These are phyloP conservation scores for Kodamaea alishanica DNA, from an alignment of 1,139 yeast genomes.

Conservation along the genomic window DNA sequence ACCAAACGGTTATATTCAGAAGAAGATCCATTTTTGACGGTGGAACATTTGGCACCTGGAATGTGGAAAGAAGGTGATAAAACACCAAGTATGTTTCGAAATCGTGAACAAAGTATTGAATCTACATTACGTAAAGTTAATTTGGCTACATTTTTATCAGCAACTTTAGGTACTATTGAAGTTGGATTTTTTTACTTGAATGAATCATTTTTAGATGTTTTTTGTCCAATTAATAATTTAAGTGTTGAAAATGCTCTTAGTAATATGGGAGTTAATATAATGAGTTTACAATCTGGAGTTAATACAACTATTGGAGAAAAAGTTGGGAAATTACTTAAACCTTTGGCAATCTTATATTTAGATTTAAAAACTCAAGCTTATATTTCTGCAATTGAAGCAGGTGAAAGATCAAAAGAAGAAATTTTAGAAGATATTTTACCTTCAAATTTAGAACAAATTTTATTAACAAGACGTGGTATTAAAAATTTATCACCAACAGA, in stretches of 20 bases:
- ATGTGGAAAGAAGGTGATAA: conserved; percentile 62
- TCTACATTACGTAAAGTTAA: conserved; percentile 78
- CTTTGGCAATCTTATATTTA: conserved; percentile 73
- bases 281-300: conserved; percentile 39
- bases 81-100: conserved; percentile 55
- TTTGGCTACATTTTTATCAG: conserved; percentile 79
- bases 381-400: conserved; percentile 79
- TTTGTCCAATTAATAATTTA: conserved; percentile 60
- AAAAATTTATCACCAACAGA: conserved; percentile 61
- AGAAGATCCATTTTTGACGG: conserved; percentile 65
- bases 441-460: conserved; percentile 52
- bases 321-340: conserved; percentile 64
- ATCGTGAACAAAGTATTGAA: conserved; percentile 62
- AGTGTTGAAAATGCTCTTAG: conserved; percentile 42
- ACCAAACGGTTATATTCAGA: conserved; percentile 60
- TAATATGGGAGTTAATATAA: conserved; percentile 32
- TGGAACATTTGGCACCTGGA: conserved; percentile 60
- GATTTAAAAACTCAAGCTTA: conserved; percentile 94
- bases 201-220: conserved; percentile 78
- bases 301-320: conserved; percentile 39
- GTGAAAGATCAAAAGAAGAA: conserved; percentile 63
- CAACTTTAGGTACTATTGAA: conserved; percentile 78
- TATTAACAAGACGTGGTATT: conserved; percentile 45
- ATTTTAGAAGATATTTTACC: conserved; percentile 78
- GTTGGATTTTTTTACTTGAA: conserved; percentile 85